These are phyloP conservation scores for Skeletonema marinoi DNA, from an alignment of 108 stramenopile species.

Conservation along the genomic window DNA sequence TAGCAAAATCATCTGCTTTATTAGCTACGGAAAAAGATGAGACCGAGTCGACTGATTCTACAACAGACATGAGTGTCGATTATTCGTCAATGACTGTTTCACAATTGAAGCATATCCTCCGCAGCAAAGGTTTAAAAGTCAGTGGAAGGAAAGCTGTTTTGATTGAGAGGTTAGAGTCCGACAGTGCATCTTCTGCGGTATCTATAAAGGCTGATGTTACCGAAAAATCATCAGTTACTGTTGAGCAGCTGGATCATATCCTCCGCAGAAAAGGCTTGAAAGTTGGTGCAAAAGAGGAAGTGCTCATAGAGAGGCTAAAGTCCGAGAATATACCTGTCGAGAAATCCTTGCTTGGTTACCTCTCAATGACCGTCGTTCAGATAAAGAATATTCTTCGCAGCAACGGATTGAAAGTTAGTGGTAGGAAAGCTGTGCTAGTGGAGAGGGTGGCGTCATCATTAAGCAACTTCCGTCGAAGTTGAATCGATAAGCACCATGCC, in stretches of 20 bases:
- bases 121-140: slow-evolving; percentile 22
- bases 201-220: not conserved
- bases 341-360: not conserved
- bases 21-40: not conserved
- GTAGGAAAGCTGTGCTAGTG: not conserved
- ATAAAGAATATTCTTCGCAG: not conserved
- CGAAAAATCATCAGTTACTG: not conserved
- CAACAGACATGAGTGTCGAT: not conserved
- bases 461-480: not conserved
- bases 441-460: not conserved
- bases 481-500: not conserved
- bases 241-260: not conserved
- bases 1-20: not conserved
- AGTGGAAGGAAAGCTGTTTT: slow-evolving; percentile 20
- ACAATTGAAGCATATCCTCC: slow-evolving; percentile 18
- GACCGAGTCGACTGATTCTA: not conserved
- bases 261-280: not conserved
- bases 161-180: slow-evolving; percentile 9
- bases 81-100: slow-evolving; percentile 22
- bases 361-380: not conserved
- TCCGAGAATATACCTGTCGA: not conserved
- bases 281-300: not conserved
- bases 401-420: slow-evolving; percentile 1
- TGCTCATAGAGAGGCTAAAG: not conserved
- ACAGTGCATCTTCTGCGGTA: not conserved